phyloP scores from a whole-genome alignment of 805 yeast species.

The Lipomyces anomalus region DNA sequence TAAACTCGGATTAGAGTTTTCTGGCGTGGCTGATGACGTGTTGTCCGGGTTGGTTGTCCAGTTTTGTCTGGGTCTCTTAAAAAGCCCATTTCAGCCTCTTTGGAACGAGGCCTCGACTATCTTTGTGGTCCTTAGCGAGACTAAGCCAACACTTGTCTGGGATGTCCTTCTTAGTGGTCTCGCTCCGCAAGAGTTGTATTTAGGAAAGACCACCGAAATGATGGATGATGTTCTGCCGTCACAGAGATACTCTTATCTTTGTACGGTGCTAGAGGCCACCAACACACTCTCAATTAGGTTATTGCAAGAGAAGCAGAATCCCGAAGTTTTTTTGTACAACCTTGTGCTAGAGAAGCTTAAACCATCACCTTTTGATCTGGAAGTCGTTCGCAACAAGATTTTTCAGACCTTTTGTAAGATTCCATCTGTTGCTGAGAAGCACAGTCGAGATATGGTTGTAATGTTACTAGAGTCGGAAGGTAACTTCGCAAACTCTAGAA shows the following conservation, averaged over 20 bases:
- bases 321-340: not conserved
- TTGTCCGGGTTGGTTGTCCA: not conserved
- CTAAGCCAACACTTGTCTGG: slow-evolving; percentile 12
- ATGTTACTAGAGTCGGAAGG: slow-evolving; percentile 40
- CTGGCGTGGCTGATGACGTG: slow-evolving; percentile 5
- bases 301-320: not conserved
- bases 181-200: no score
- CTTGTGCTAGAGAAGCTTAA: not conserved
- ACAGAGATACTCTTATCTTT: not conserved
- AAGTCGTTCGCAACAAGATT: not conserved
- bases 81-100: slow-evolving; percentile 74
- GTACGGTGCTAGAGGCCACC: not conserved
- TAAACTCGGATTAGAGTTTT: slow-evolving; percentile 25
- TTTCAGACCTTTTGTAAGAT: slow-evolving; percentile 37
- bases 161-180: slow-evolving; percentile 6
- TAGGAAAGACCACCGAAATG: not conserved
- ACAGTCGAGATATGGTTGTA: slow-evolving; percentile 53
- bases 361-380: not conserved
- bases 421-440: slow-evolving; percentile 66
- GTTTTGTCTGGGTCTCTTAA: slow-evolving; percentile 59
- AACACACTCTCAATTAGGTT: not conserved
- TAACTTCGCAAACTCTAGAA: not conserved
- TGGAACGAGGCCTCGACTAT: slow-evolving; percentile 73
- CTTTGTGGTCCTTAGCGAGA: slow-evolving; percentile 43
- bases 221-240: not conserved